Evolutionary conservation across 371 early-diverging fungal species (phyloP), one percentile per base, ranked within the genome.

Genomic region (Vairimorpha necatrix): DNA sequence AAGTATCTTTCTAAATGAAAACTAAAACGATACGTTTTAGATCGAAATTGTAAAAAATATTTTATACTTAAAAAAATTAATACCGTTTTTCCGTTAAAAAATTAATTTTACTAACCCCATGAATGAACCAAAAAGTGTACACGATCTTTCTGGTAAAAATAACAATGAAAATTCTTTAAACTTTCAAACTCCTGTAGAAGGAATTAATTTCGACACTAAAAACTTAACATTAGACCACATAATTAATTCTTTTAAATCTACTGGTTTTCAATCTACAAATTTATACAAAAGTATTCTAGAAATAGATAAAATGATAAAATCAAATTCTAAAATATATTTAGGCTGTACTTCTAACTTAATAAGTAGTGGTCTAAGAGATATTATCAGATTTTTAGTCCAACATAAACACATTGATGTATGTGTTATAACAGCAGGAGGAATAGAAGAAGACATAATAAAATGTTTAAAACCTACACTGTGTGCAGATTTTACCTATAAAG

Each of bases 401-500:
- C 90, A 81, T 56, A 83, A 78, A 65, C 73, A 60, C 69, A 87
- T 98, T 0, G 91, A 95, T 84, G 91, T 92, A 32, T 75, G 97
- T 66, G 97, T 96, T 0, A 88, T 94, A 0, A 92, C 95, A 16
- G 98, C 94, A 7, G 99, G 98, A 65, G 98, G 98, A 63, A 87
- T 99, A 9, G 99, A 98, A 81, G 98, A 98, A 81, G 99, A 99
- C 80, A 89, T 99, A 66, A 98, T 98, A 82, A 99, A 98, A 86
- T 94, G 95, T 78, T 84, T 97, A 32, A 92, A 89, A 11, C 89
- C 90, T 0, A 95, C 95, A 0, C 93, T 91, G 74, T 76, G 95
- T 42, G 96, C 93, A 7, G 88, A 88, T 24, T 98, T 96, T 79
- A 34, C 80, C 1, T 82, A 93, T 20, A 82, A 89, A 14, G 99